Conservation (phyloP, 257 asterid genomes). For the Euphrasia confusa region DNA sequence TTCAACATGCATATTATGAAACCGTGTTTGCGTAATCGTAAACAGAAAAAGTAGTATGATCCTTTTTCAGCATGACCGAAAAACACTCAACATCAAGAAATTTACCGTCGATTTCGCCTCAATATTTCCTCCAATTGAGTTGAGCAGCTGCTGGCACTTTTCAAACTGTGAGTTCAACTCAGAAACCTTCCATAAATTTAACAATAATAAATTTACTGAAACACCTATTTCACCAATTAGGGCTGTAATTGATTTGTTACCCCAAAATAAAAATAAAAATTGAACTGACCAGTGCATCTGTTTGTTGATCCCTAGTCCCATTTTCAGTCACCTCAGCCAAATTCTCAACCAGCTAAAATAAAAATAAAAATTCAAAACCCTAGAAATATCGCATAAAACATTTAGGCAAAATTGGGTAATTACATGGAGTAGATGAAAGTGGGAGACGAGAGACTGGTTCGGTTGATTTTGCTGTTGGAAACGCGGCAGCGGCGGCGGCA, state of each 20-base stretch:
- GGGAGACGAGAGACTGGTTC: conserved; percentile 75
- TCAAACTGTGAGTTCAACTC: conserved; percentile 87
- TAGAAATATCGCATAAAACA: not conserved
- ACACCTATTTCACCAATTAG: not conserved
- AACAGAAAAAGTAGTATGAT: not conserved
- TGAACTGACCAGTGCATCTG: conserved; percentile 74
- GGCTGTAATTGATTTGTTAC: not conserved
- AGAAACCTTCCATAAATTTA: conserved; percentile 42
- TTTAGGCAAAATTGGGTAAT: not conserved
- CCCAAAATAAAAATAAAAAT: not conserved
- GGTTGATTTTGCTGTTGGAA: conserved; percentile 41
- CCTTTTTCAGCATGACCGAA: not conserved
- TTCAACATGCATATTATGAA: conserved; percentile 31
- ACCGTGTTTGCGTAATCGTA: not conserved
- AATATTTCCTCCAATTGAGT: conserved; percentile 68
- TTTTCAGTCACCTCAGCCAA: conserved; percentile 70
- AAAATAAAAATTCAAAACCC: conserved; percentile 11
- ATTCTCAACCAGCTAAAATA: conserved; percentile 76
- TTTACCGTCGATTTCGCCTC: conserved; percentile 74
- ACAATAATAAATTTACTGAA: not conserved
- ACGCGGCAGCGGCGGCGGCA: conserved; percentile 35
- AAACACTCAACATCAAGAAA: not conserved
- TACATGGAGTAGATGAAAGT: conserved; percentile 72
- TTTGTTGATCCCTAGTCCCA: conserved; percentile 88
- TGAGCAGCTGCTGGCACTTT: conserved; percentile 90